Evolutionary conservation across 371 early-diverging fungal species (phyloP).

Genomic region (Mortierella sp.): DNA sequence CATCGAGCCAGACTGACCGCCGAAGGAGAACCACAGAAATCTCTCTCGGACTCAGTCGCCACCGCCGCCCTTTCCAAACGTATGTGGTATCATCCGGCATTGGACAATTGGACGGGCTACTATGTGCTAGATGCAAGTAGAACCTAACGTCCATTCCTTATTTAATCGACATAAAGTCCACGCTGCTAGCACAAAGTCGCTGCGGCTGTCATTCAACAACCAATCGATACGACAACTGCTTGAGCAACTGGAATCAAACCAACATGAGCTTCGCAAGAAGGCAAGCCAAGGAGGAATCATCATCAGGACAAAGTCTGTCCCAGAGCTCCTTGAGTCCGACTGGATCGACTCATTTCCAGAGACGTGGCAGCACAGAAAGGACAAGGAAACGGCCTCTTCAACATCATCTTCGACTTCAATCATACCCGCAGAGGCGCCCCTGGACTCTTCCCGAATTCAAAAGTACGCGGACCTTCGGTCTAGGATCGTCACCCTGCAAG

Average conservation of each 20-base stretch:
- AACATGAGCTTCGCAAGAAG: slow-evolving; percentile 34
- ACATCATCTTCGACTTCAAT: slow-evolving; percentile 10
- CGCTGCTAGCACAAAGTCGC: slow-evolving; percentile 27
- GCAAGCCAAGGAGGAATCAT: slow-evolving; percentile 46
- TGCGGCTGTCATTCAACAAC: slow-evolving; percentile 39
- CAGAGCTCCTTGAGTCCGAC: slow-evolving; percentile 32
- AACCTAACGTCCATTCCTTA: not conserved
- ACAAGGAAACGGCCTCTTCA: not conserved
- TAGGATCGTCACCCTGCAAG: slow-evolving; percentile 34
- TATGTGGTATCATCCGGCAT: not conserved
- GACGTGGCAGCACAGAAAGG: slow-evolving; percentile 37
- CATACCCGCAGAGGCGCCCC: not conserved
- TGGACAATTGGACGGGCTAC: no score
- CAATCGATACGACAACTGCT: slow-evolving; percentile 47
- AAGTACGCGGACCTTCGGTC: slow-evolving; percentile 40
- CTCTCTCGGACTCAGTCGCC: slow-evolving; percentile 31
- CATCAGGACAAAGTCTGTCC: slow-evolving; percentile 42
- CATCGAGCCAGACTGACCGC: slow-evolving; percentile 23
- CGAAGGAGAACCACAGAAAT: slow-evolving; percentile 14
- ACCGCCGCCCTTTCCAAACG: slow-evolving; percentile 31
- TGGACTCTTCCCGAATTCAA: slow-evolving; percentile 15
- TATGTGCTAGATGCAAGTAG: no score
- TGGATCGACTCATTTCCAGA: slow-evolving; percentile 55
- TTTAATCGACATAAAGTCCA: slow-evolving; percentile 24
- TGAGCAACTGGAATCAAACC: slow-evolving; percentile 44